Percentiles rank a stretch among this genome's conserved stretches.
Conservation (phyloP, 2,329 filamentous ascomycete species). For the Gnomoniopsis smithogilvyi region DNA sequence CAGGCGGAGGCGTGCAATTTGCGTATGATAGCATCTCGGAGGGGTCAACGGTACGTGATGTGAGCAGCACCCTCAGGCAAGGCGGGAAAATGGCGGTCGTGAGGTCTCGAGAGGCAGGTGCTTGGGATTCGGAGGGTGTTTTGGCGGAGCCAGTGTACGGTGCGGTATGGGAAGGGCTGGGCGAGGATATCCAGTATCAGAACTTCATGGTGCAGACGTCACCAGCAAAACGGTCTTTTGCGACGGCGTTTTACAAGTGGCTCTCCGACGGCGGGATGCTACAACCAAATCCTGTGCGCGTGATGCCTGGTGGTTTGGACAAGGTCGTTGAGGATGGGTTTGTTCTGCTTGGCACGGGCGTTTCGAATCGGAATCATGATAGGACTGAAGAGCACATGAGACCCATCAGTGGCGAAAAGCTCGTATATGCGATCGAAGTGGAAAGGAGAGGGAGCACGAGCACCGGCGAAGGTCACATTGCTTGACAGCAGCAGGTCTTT, state of each 20-base stretch:
- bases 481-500: background rate
- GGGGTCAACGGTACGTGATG: slow-evolving; percentile 30
- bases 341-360: slow-evolving; percentile 23
- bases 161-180: slow-evolving; percentile 40
- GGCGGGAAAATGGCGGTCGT: slow-evolving; percentile 29
- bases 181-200: slow-evolving; percentile 36
- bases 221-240: slow-evolving; percentile 26
- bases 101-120: slow-evolving; percentile 26
- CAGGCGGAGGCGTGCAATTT: slow-evolving; percentile 30
- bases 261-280: slow-evolving; percentile 25
- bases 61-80: slow-evolving; percentile 24
- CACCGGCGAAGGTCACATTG: slow-evolving; percentile 9
- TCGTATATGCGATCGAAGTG: slow-evolving; percentile 26
- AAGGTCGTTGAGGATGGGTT: slow-evolving; percentile 27
- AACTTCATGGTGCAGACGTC: slow-evolving; percentile 24
- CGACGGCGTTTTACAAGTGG: slow-evolving; percentile 34
- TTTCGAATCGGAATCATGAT: slow-evolving; percentile 22
- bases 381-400: slow-evolving; percentile 31
- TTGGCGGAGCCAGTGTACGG: slow-evolving; percentile 34
- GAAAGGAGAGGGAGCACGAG: slow-evolving; percentile 8
- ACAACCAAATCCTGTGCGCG: slow-evolving; percentile 27
- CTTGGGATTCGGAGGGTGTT: slow-evolving; percentile 27
- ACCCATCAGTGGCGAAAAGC: slow-evolving; percentile 38
- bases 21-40: slow-evolving; percentile 39
- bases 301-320: slow-evolving; percentile 31